Evolutionary conservation across 2,329 filamentous ascomycete species (phyloP), one percentile per base, ranked within the genome.

Genomic region (Ampelomyces quisqualis): DNA sequence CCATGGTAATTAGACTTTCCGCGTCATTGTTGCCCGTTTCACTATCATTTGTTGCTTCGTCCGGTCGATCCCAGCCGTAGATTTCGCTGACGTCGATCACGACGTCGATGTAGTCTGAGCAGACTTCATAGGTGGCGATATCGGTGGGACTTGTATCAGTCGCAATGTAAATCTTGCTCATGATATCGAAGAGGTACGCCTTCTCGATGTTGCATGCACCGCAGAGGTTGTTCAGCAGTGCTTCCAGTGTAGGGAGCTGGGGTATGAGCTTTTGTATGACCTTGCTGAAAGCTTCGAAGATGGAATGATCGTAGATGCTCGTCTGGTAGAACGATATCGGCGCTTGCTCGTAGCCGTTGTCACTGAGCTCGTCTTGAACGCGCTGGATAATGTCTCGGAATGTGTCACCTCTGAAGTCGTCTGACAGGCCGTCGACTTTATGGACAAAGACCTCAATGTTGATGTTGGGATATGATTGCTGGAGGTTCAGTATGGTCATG

Each of bases 401-500:
- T 13, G 94, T 95, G 60, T 98, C 93, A 43, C 90, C 83, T 64
- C 93, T 90, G 75, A 93, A 97, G 69, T 98, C 93, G 55, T 97
- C 93, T 19, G 88, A 93, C 11, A 98, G 77, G n/a, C 90, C 91
- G 65, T 98, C 93, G 22, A 96, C 91, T 69, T 98, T 98, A 78
- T 98, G 93, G 58, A 98, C 95, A 70, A 98, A 97, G 35, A 98
- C 91, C 66, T 97, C 91, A 53, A 98, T 87, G 69, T 96, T 95
- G 71, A 97, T 93, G 63, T 88, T 85, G 2, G 91, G 90, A 64
- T 95, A 96, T 46, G 82, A 83, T 53, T 89, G 83, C 64, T 95
- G 88, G 2, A 98, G 81, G 52, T 89, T 88, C 43, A 96, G 76
- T 49, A 97, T 95, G 6, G 90, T 95, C 39, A 82, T 77, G 69